Evolutionary conservation across 768 basidiomycete species (phyloP), one percentile per base, ranked within the genome.

Genomic region (Psilocybe sp.): DNA sequence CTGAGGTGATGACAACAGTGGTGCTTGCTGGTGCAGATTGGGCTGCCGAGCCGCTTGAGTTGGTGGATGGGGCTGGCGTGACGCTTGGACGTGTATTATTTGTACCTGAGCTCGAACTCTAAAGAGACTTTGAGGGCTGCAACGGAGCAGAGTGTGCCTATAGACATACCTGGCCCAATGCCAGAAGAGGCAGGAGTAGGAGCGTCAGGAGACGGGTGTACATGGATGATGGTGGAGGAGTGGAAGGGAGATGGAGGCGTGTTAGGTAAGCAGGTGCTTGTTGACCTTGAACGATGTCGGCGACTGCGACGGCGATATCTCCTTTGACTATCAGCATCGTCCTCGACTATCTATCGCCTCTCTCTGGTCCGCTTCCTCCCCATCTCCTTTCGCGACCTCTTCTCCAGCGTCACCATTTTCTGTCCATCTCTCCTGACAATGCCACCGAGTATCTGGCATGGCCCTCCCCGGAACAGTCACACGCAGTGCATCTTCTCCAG

Each of bases 361-460:
- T 82, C 40, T 57, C 64, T 14, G 65, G 65, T n/a, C 72, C 74
- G 1, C 63, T 90, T 35, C 86, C 87, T 1, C 68, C 73, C 0
- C 77, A 85, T 62, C 73, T 89, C 41, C 56, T 89, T 50, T 87
- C 86, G 1, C 64, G 64, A 4, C 69, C 79, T 15, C 77, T 88
- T 31, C 70, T 72, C 3, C 81, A 87, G 62, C 74, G 87, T 34
- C 87, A 88, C 61, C 77, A 72, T 58, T 84, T 86, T 64, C 80
- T 90, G 41, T 59, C 67, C 15, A 68, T 89, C 49, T 63, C 74
- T 20, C 72, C 78, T 8, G 69, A 78, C 19, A 66, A 79, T 55
- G 70, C 78, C 8, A 54, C 65, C 32, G 70, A 78, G 3, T 90
- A 90, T 62, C 72, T 90, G 40, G 78, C 77, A 56, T 90, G 88